phyloP scores from a whole-genome alignment of 371 early-diverging fungal species.

The Mucor piriformis region DNA sequence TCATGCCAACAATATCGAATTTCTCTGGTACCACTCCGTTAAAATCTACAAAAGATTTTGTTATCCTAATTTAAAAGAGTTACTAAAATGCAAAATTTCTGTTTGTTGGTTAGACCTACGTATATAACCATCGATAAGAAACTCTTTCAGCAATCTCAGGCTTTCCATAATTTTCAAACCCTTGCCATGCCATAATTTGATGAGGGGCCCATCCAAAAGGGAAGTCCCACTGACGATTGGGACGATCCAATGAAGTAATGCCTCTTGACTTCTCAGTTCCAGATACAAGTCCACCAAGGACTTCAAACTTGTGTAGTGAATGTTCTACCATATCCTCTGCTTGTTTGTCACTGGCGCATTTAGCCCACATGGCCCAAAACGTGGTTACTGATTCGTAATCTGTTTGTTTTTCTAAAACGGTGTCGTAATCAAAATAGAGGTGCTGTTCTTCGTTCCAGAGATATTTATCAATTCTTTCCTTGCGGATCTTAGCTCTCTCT shows the following conservation, averaged over 20 bases:
- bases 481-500: conserved; percentile 44
- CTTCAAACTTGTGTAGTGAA: conserved; percentile 72
- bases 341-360: conserved; percentile 58
- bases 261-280: conserved; percentile 87
- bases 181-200: conserved; percentile 94
- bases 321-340: conserved; percentile 55
- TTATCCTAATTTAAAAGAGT: conserved; percentile 50
- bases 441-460: conserved; percentile 61
- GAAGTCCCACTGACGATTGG: conserved; percentile 95
- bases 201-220: conserved; percentile 98
- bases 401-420: conserved; percentile 39
- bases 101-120: conserved; percentile 35
- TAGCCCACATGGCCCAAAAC: conserved; percentile 74
- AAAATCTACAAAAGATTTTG: conserved; percentile 89
- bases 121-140: conserved; percentile 93
- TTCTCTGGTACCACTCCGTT: conserved; percentile 96
- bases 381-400: conserved; percentile 73
- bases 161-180: conserved; percentile 80
- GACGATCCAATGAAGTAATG: conserved; percentile 70
- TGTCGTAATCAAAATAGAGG: conserved; percentile 66
- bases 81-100: neutral
- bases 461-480: conserved; percentile 58
- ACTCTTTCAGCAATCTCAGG: conserved; percentile 71
- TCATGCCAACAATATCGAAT: conserved; percentile 88
- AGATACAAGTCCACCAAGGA: conserved; percentile 80